Conservation (phyloP, 768 basidiomycete species). For the Jaapia argillacea region DNA sequence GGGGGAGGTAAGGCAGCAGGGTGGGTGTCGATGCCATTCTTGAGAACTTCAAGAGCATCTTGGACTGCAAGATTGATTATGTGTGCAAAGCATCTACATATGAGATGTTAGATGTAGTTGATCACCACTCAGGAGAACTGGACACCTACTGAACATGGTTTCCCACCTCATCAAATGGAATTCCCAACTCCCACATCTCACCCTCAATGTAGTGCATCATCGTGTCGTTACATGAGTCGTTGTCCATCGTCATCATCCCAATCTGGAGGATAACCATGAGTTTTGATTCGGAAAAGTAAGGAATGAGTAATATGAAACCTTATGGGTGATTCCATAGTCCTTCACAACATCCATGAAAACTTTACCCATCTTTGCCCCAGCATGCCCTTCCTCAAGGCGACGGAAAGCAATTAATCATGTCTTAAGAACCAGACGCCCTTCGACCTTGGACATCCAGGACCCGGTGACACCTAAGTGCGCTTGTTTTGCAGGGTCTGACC, state of each 20-base stretch:
- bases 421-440: background rate
- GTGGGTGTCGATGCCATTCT: no score
- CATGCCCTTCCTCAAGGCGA: background rate
- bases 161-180: background rate
- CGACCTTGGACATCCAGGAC: background rate
- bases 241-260: background rate
- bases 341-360: background rate
- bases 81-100: constrained; percentile 2
- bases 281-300: background rate
- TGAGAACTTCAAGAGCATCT: background rate
- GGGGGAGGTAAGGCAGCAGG: no score
- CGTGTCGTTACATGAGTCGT: background rate
- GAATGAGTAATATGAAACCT: background rate
- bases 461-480: background rate
- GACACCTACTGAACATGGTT: background rate
- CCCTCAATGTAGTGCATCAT: background rate
- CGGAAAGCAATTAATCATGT: background rate
- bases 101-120: background rate
- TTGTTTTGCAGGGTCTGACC: background rate
- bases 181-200: background rate
- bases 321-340: background rate
- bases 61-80: constrained; percentile 6
- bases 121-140: background rate
- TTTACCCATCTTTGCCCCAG: background rate
- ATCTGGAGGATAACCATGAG: background rate